phyloP scores from a whole-genome alignment of 2,329 filamentous ascomycete species.

The Fusarium oligoseptatum region DNA sequence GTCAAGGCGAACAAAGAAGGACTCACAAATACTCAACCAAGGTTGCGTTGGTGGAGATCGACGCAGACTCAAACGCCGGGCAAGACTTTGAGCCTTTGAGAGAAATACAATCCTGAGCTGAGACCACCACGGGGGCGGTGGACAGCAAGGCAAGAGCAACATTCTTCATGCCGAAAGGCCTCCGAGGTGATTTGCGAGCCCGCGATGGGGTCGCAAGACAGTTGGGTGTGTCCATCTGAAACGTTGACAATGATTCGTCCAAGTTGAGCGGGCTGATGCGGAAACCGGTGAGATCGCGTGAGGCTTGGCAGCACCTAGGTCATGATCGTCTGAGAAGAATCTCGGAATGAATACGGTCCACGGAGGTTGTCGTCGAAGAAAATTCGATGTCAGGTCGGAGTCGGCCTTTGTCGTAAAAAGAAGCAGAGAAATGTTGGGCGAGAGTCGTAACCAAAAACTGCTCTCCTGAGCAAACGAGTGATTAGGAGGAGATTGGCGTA shows the following conservation, averaged over 20 bases:
- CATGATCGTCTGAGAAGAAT: constrained; percentile 40
- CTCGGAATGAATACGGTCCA: constrained; percentile 18
- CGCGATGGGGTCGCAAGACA: background rate
- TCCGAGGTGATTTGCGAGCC: constrained; percentile 35
- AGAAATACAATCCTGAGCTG: constrained; percentile 71
- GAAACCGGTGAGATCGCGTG: constrained; percentile 18
- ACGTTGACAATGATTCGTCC: constrained; percentile 15
- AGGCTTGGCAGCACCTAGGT: constrained; percentile 28
- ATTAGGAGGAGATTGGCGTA: constrained; percentile 28
- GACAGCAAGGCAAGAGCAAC: constrained; percentile 45
- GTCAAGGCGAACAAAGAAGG: background rate
- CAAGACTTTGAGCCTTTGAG: constrained; percentile 78
- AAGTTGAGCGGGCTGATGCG: constrained; percentile 24
- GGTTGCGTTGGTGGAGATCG: constrained; percentile 73
- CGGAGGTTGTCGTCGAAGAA: constrained; percentile 21
- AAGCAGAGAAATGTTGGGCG: constrained; percentile 45
- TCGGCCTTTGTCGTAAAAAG: constrained; percentile 29
- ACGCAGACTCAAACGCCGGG: constrained; percentile 78
- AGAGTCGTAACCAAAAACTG: constrained; percentile 51
- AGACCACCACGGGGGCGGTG: constrained; percentile 46
- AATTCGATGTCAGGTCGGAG: constrained; percentile 5
- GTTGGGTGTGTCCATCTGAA: constrained; percentile 24
- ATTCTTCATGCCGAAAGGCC: constrained; percentile 34
- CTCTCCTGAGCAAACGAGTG: constrained; percentile 42
- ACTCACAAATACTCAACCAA: constrained; percentile 76